phyloP scores from a whole-genome alignment of 371 early-diverging fungal species.

The Entomophthora muscae region DNA sequence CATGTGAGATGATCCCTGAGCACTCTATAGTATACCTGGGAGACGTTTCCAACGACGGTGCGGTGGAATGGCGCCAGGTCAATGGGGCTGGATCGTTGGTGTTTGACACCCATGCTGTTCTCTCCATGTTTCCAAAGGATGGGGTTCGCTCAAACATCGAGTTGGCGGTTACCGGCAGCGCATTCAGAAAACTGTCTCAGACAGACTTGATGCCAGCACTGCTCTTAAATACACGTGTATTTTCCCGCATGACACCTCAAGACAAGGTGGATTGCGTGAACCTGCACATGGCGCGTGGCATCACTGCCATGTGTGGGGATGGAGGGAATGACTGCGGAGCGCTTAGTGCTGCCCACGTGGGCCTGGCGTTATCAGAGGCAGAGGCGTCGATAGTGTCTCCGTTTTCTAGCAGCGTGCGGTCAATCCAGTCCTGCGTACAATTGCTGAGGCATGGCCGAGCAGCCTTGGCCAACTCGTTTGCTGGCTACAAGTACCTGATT shows the following conservation, averaged over 20 bases:
- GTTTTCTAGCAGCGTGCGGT: conserved; percentile 50
- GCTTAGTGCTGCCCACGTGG: conserved; percentile 82
- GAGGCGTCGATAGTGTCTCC: conserved; percentile 79
- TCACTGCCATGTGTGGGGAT: conserved; percentile 87
- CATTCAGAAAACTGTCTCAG: conserved; percentile 20
- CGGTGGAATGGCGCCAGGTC: conserved; percentile 19
- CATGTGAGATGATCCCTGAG: conserved; percentile 46
- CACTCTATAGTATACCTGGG: conserved; percentile 24
- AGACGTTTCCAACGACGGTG: conserved; percentile 24
- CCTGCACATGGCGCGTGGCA: conserved; percentile 49
- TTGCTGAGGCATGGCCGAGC: conserved; percentile 53
- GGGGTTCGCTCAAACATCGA: conserved; percentile 20
- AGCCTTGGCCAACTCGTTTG: conserved; percentile 55
- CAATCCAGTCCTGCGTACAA: conserved; percentile 48
- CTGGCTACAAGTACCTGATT: conserved; percentile 50
- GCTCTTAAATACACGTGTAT: conserved; percentile 38
- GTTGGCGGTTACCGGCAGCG: conserved; percentile 54
- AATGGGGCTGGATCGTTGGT: conserved; percentile 11
- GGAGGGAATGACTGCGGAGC: conserved; percentile 95
- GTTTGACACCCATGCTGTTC: conserved; percentile 16
- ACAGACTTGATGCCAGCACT: conserved; percentile 29
- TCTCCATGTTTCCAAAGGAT: conserved; percentile 15
- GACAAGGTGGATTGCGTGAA: conserved; percentile 51
- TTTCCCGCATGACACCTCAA: conserved; percentile 59
- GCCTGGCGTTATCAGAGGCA: conserved; percentile 73